Conservation (phyloP, 2,329 filamentous ascomycete species). For the Neobulgaria alba region DNA sequence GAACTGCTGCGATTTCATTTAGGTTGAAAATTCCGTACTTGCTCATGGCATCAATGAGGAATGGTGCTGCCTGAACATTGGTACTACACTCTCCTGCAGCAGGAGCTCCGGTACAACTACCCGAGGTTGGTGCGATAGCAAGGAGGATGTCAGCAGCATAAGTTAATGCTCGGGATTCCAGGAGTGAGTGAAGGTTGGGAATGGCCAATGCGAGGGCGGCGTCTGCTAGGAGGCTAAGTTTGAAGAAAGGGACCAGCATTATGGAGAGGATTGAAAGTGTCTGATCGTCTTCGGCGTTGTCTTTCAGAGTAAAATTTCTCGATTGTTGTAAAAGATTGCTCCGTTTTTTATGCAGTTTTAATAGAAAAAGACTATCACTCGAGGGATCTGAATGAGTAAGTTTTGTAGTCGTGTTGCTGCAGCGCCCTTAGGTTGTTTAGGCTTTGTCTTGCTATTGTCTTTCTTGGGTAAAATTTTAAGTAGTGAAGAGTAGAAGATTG, state of each 20-base stretch:
- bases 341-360: too few species aligned
- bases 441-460: too few species aligned
- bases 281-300: too few species aligned
- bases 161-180: slow-evolving; percentile 6
- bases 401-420: too few species aligned
- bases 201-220: slow-evolving; percentile 2
- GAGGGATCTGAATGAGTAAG: too few species aligned
- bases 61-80: slow-evolving; percentile 40
- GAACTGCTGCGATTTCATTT: slow-evolving; percentile 49
- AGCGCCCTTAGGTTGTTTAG: too few species aligned
- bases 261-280: neutral
- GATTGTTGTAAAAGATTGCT: too few species aligned
- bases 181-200: neutral
- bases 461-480: too few species aligned
- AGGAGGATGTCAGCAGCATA: slow-evolving; percentile 17
- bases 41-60: slow-evolving; percentile 42
- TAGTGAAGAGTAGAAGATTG: too few species aligned
- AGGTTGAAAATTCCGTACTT: slow-evolving; percentile 42
- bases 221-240: slow-evolving; percentile 3
- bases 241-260: neutral
- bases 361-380: too few species aligned
- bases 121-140: slow-evolving; percentile 40
- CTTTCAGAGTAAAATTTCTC: too few species aligned
- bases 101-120: slow-evolving; percentile 35
- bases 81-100: slow-evolving; percentile 44